Evolutionary conservation across 352 stramenopile genomes (phyloP).

Genomic region (Phytophthora podocarpi): DNA sequence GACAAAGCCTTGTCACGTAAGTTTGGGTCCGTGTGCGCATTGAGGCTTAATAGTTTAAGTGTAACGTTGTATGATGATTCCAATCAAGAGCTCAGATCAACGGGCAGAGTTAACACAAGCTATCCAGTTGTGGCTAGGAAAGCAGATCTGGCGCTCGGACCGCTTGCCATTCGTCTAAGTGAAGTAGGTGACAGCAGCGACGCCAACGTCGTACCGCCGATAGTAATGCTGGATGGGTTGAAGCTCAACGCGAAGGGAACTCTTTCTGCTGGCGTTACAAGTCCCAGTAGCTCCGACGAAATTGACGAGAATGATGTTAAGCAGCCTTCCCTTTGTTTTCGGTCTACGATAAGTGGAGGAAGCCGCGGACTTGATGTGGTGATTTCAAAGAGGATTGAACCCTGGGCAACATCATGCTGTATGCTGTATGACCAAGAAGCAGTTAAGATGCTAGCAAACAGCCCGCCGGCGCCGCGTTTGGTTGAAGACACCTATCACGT

Average conservation of each 20-base stretch:
- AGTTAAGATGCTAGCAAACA: neutral
- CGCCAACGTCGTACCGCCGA: neutral
- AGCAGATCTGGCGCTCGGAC: conserved; percentile 5
- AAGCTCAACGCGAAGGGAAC: conserved; percentile 21
- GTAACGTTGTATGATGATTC: conserved; percentile 7
- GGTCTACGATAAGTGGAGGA: conserved; percentile 24
- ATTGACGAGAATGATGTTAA: conserved; percentile 8
- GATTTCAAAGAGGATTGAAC: conserved; percentile 26
- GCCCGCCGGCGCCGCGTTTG: neutral
- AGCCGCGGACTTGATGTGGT: conserved; percentile 23
- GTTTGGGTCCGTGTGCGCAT: conserved; percentile 2
- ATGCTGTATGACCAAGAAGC: conserved; percentile 12
- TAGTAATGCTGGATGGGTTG: conserved; percentile 27
- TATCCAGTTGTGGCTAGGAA: conserved; percentile 23
- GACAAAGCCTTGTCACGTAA: conserved; percentile 1
- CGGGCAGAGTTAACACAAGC: neutral
- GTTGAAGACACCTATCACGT: neutral
- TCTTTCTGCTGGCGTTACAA: conserved; percentile 1
- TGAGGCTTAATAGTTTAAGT: conserved; percentile 16
- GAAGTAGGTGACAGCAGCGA: conserved; percentile 1
- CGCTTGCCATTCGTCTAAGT: conserved; percentile 6
- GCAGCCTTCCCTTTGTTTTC: conserved; percentile 5
- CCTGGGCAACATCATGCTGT: conserved; percentile 32
- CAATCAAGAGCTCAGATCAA: conserved; percentile 1
- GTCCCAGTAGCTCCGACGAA: neutral